phyloP scores from a whole-genome alignment of 495 filamentous ascomycete species.

The Bathelium albidoporum region DNA sequence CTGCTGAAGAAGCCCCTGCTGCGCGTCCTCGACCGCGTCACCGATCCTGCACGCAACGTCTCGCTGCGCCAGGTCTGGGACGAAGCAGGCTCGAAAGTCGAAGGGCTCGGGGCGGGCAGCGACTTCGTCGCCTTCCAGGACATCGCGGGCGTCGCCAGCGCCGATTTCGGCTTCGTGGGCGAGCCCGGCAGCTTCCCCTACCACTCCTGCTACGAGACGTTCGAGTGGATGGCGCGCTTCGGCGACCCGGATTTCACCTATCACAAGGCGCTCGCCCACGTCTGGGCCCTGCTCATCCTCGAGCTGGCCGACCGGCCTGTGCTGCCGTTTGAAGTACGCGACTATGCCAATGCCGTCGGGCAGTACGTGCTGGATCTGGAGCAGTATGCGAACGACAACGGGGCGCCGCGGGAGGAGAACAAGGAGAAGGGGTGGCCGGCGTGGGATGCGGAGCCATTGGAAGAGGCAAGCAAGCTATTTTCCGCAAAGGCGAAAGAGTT shows the following conservation, averaged over 20 bases:
- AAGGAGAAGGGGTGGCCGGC: constrained; percentile 34
- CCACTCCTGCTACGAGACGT: constrained; percentile 81
- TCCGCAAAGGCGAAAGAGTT: constrained; percentile 51
- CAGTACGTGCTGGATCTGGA: constrained; percentile 58
- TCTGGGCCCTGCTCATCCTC: constrained; percentile 73
- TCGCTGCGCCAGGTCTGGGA: constrained; percentile 72
- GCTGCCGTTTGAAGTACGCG: constrained; percentile 71
- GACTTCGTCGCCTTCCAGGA: constrained; percentile 91
- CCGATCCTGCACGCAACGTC: constrained; percentile 60
- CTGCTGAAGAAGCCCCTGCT: constrained; percentile 61
- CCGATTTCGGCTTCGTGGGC: constrained; percentile 76
- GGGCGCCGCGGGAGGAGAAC: constrained; percentile 31
- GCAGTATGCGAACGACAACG: constrained; percentile 49
- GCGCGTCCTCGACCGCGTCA: constrained; percentile 59
- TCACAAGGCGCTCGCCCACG: constrained; percentile 67
- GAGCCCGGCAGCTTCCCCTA: constrained; percentile 50
- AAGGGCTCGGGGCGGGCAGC: constrained; percentile 65
- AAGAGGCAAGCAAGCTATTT: constrained; percentile 51
- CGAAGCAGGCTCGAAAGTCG: constrained; percentile 44
- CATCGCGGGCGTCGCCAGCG: constrained; percentile 79
- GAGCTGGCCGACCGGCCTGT: constrained; percentile 73
- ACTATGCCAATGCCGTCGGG: constrained; percentile 56
- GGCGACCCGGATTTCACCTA: constrained; percentile 76
- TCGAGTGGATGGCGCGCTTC: constrained; percentile 69
- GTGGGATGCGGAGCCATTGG: constrained; percentile 49